phyloP scores from a whole-genome alignment of 139 green algal species.

The Coelastrella sp. region DNA sequence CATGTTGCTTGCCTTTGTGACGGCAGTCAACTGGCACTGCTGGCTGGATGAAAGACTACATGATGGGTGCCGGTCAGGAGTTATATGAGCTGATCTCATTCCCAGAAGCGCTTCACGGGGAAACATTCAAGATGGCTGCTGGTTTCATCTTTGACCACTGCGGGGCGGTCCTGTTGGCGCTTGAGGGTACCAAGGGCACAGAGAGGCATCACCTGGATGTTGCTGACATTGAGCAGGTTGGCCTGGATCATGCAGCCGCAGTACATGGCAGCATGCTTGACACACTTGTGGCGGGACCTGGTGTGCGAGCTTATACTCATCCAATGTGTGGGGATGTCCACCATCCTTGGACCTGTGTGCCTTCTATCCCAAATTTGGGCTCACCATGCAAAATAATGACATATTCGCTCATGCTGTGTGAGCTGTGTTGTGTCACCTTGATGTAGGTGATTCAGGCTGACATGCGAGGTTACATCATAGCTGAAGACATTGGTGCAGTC shows the following conservation, averaged over 20 bases:
- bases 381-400: too few relatives aligned
- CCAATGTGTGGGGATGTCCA: background rate
- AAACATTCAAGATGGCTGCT: background rate
- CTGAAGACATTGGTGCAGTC: conserved; percentile 14
- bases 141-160: conserved; percentile 42
- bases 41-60: background rate
- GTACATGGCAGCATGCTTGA: background rate
- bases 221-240: conserved; percentile 5
- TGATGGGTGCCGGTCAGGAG: conserved; percentile 41
- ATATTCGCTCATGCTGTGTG: too few relatives aligned
- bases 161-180: conserved; percentile 27
- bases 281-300: background rate
- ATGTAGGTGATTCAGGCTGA: conserved; percentile 18
- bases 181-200: background rate
- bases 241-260: background rate
- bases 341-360: too few relatives aligned
- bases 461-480: conserved; percentile 30
- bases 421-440: background rate
- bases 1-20: background rate
- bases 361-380: too few relatives aligned
- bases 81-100: conserved; percentile 29
- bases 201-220: background rate
- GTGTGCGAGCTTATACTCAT: background rate
- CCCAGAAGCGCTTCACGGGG: background rate
- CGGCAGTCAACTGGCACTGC: background rate